phyloP scores from a whole-genome alignment of 139 green algal genomes.

The Deuterostichococcus epilithicus region DNA sequence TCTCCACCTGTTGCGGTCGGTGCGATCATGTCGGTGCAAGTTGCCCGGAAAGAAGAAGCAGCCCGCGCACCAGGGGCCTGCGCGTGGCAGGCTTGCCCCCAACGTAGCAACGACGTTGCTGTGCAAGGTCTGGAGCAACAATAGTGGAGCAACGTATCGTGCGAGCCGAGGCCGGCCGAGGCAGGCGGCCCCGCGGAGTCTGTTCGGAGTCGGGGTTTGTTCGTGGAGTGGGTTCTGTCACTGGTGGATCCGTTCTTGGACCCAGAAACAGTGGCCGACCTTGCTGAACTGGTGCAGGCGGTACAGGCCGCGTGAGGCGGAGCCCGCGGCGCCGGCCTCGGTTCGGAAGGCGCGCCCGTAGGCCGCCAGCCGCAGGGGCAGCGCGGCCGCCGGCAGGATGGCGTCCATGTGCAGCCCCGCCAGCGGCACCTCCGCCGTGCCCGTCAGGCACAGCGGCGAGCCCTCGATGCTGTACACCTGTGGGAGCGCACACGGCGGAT shows the following conservation, averaged over 20 bases:
- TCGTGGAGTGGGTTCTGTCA: background rate
- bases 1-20: slow-evolving; percentile 63
- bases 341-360: slow-evolving; percentile 97
- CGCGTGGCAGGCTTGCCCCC: no score
- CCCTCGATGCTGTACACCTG: slow-evolving; percentile 86
- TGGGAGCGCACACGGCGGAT: background rate
- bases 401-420: slow-evolving; percentile 88
- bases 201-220: no score
- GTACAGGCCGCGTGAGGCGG: slow-evolving; percentile 87
- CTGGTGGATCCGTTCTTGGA: background rate
- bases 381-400: slow-evolving; percentile 70
- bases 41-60: no score
- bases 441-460: slow-evolving; percentile 86
- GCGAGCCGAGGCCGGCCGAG: no score
- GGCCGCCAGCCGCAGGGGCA: slow-evolving; percentile 89
- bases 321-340: slow-evolving; percentile 83
- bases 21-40: background rate
- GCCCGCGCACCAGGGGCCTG: no score
- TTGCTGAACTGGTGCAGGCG: slow-evolving; percentile 99
- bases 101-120: no score
- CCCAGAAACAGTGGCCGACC: no score
- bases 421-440: slow-evolving; percentile 94
- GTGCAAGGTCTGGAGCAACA: no score
- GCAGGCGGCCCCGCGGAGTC: no score
- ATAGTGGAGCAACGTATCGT: no score